Percentiles rank a stretch among this genome's conserved stretches.
Evolutionary conservation across 306 rosid species (phyloP).

Genomic region (Gleditsia sinensis): DNA sequence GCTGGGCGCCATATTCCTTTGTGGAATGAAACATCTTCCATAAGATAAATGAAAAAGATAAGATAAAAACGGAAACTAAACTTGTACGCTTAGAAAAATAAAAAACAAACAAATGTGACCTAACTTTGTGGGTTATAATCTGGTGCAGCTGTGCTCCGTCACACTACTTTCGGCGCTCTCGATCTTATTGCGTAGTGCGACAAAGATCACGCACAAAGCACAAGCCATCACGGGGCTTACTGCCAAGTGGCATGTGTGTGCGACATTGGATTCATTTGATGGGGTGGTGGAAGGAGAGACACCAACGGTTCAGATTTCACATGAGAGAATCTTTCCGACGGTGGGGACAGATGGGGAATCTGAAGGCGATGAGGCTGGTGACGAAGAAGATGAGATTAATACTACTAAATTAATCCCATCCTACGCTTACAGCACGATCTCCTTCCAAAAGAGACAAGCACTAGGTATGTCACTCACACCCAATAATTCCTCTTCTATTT

Average conservation of each 20-base stretch:
- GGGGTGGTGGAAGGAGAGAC: slow-evolving; percentile 41
- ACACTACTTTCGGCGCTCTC: slow-evolving; percentile 66
- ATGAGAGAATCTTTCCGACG: slow-evolving; percentile 29
- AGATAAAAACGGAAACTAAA: too few relatives aligned
- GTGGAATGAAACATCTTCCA: too few relatives aligned
- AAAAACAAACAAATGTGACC: too few relatives aligned
- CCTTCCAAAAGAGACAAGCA: slow-evolving; percentile 90
- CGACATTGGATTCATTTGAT: slow-evolving; percentile 86
- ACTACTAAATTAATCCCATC: slow-evolving; percentile 64
- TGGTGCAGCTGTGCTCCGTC: slow-evolving; percentile 73
- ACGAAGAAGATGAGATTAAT: slow-evolving; percentile 83
- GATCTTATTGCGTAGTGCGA: slow-evolving; percentile 76
- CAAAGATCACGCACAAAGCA: slow-evolving; percentile 94
- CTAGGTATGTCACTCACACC: slow-evolving; percentile 55
- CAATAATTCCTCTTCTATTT: neutral
- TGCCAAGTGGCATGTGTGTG: slow-evolving; percentile 98
- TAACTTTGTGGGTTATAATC: neutral
- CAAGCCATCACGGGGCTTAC: slow-evolving; percentile 87
- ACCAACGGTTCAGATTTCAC: slow-evolving; percentile 32
- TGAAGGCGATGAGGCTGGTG: slow-evolving; percentile 49
- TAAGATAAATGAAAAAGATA: too few relatives aligned
- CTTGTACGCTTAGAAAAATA: too few relatives aligned
- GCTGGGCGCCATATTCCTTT: too few relatives aligned
- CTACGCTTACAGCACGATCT: slow-evolving; percentile 79
- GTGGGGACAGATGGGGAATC: slow-evolving; percentile 49